Evolutionary conservation across 345 rosid species (phyloP), one percentile per base, ranked within the genome.

Genomic region (Hevea brasiliensis): DNA sequence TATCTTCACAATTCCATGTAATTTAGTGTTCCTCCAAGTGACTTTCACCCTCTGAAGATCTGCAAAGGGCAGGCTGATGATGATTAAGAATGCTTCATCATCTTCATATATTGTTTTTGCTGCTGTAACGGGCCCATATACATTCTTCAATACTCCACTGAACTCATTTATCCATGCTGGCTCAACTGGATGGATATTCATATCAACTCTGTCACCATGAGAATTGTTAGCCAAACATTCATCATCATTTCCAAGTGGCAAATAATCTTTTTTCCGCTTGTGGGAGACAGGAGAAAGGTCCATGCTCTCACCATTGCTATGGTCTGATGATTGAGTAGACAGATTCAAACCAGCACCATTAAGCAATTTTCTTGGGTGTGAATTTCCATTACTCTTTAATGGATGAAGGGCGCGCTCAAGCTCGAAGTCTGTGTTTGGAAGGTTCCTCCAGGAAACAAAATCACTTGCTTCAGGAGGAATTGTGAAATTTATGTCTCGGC

Each of bases 391-490:
- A 44, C 70, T 82, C 78, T 81, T 87, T 41, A 77, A 6, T 9
- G 76, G 53, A 76, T 84, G 72, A 76, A 77, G 79, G 20, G 81
- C 82, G 81, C 96, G 89, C 81, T 92, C 99, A 11, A 92, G 93
- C 85, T 91, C 99, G 69, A 95, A 91, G 60, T 95, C 99, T 51
- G 90, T 89, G 84, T 82, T 92, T 1, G 97, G 98, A 67, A 95
- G 90, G 79, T 85, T 91, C 60, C 99, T 92, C 99, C 99, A 95
- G 0, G 94, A 87, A 68, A 96, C 79, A 76, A 91, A 95, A 84
- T 89, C 99, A 55, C 97, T 89, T 54, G 99, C 97, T 72, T 95
- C 99, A 0, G 76, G 66, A 58, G 97, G 92, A 63, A 95, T 81
- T 2, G 89, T 74, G 84, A 95, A 92, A 80, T 85, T 95, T 77